Evolutionary conservation across 2,329 filamentous ascomycete species (phyloP).

Genomic region (Beauveria sp.): DNA sequence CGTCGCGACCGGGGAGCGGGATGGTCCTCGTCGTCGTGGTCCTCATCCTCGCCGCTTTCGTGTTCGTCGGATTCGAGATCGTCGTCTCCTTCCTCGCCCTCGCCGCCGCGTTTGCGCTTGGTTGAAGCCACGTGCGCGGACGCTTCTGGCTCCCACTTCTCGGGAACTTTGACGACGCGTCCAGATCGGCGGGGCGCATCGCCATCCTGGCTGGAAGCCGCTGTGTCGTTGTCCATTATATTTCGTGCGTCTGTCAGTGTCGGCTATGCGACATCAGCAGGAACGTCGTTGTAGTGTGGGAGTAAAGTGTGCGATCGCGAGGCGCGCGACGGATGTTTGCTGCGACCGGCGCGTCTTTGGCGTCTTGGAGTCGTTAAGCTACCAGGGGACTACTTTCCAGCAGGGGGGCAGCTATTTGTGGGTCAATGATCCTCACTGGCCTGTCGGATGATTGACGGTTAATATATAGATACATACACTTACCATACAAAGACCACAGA

Average conservation of each 20-base stretch:
- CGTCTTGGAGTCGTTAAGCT: constrained; percentile 11
- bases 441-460: background rate
- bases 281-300: constrained; percentile 1
- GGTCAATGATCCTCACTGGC: background rate
- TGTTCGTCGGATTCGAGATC: constrained; percentile 40
- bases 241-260: constrained; percentile 19
- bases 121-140: constrained; percentile 31
- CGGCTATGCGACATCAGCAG: constrained; percentile 14
- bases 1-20: constrained; percentile 29
- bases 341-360: constrained; percentile 22
- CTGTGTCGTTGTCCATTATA: constrained; percentile 47
- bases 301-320: constrained; percentile 19
- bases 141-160: constrained; percentile 50
- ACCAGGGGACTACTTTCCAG: constrained; percentile 1
- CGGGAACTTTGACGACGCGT: constrained; percentile 55
- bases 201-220: constrained; percentile 42
- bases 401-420: background rate
- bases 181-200: constrained; percentile 58
- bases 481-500: background rate
- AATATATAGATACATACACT: background rate
- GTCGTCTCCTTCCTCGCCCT: constrained; percentile 37
- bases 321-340: constrained; percentile 17
- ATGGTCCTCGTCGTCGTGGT: constrained; percentile 39
- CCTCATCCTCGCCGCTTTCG: constrained; percentile 33
- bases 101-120: constrained; percentile 52